Conservation (phyloP, 768 basidiomycete species). For the Crassisporium funariophilum region DNA sequence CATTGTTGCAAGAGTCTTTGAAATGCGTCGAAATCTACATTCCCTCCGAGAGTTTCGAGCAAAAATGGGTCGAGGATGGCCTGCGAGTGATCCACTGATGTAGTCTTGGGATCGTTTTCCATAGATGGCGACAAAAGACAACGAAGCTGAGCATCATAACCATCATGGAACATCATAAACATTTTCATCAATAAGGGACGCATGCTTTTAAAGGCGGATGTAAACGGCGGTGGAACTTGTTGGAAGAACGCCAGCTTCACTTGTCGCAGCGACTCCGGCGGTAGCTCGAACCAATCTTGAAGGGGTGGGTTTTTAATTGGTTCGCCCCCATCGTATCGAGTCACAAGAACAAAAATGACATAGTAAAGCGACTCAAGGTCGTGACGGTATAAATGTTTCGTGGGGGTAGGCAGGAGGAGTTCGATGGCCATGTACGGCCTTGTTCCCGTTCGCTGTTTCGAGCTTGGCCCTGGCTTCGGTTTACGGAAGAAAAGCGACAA, state of each 20-base stretch:
- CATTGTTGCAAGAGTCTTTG: too few species aligned
- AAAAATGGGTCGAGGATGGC: too few species aligned
- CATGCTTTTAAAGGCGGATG: slow-evolving; percentile 6
- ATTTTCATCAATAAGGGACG: too few species aligned
- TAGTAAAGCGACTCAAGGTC: slow-evolving; percentile 16
- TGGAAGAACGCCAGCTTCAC: neutral
- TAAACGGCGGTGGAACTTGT: neutral
- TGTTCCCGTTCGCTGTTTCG: slow-evolving; percentile 20
- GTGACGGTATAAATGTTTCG: slow-evolving; percentile 12
- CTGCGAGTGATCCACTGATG: too few species aligned
- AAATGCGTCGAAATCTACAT: too few species aligned
- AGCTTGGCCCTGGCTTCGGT: neutral
- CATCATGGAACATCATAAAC: too few species aligned
- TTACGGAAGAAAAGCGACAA: neutral
- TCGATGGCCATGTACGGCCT: slow-evolving; percentile 18
- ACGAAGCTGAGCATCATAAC: too few species aligned
- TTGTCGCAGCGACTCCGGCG: neutral
- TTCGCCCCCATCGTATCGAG: slow-evolving; percentile 31
- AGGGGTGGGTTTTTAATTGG: neutral
- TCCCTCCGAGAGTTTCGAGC: too few species aligned
- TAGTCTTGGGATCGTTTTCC: too few species aligned
- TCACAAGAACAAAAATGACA: slow-evolving; percentile 4
- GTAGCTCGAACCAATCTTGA: neutral
- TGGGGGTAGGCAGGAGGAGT: slow-evolving; percentile 14
- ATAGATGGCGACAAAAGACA: too few species aligned